Evolutionary conservation across 768 basidiomycete species (phyloP), one percentile per base, ranked within the genome.

Genomic region (Trametopsis cervina): DNA sequence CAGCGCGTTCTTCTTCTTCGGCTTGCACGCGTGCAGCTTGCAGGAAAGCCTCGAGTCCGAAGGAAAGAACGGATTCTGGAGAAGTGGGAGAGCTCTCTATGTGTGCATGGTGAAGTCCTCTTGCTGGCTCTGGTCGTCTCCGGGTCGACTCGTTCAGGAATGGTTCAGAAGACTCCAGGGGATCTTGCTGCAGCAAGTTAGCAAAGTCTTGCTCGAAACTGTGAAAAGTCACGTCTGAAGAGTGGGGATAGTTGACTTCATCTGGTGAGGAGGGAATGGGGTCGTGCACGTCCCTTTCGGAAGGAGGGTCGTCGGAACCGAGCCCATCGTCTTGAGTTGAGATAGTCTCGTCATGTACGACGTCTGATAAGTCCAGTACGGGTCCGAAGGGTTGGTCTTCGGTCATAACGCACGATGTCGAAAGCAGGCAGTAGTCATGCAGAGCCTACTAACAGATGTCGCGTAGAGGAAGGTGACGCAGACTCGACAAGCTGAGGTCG

Each of bases 281-380:
- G 12, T 50, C 53, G 37, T 43, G 2, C 18, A 50, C 37, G 5
- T 33, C 27, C 4, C 48, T 24, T 33, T 43, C 46, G 22, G 42
- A 21, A 18, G 48, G 38, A 36, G 46, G 17, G 64, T 59, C 55
- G 10, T 53, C 54, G 5, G 53, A 43, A n/a, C 42, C 51, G 49
- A 60, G 42, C 47, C 53, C 62, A 45, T 69, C 68, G 40, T 69
- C 66, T 54, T 81, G 78, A 57, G 83, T 77, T 62, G 74, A 78
- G 20, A 86, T 74, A 24, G 82, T 74, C 48, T 86, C 83, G 62
- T 89, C 86, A 64, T 88, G 84, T 39, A 89, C 85, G 65, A 89
- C 87, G 67, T 89, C 87, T 40, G 87, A 89, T 57, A 89, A 78
- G 60, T 80, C 77, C 53, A 89, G 76, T 54, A 79, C 76, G 52